These are phyloP conservation scores for Tetracentron sinense DNA, from an alignment of 164 flowering plant species.

Conservation along the genomic window DNA sequence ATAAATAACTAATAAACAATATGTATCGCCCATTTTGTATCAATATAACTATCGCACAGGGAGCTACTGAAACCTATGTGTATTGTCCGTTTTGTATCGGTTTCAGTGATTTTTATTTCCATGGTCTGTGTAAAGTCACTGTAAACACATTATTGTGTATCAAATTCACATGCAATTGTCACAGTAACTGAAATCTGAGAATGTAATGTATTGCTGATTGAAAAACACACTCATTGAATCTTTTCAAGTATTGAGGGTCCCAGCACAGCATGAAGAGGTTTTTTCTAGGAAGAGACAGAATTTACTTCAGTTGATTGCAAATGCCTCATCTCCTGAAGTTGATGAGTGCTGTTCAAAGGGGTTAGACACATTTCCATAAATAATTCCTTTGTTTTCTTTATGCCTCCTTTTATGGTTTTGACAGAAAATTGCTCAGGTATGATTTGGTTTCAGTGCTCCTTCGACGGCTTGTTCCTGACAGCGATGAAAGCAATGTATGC, in stretches of 20 bases:
- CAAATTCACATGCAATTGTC: background rate
- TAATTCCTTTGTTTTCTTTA: constrained; percentile 9
- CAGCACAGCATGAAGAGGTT: constrained; percentile 23
- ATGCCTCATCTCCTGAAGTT: constrained; percentile 28
- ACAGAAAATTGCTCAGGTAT: constrained; percentile 37
- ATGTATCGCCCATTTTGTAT: too few relatives aligned
- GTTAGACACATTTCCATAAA: constrained; percentile 29
- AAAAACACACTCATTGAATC: background rate
- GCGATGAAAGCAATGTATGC: constrained; percentile 34
- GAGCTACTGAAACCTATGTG: too few relatives aligned
- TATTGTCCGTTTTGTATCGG: too few relatives aligned
- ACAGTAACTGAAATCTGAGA: background rate
- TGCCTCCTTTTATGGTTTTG: constrained; percentile 13
- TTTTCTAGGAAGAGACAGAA: constrained; percentile 49
- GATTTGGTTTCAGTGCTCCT: constrained; percentile 51
- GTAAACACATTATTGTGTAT: background rate
- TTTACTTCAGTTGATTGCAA: constrained; percentile 40
- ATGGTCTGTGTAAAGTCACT: too few relatives aligned
- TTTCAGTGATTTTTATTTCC: too few relatives aligned
- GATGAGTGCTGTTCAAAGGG: constrained; percentile 34
- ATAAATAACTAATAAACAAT: too few relatives aligned
- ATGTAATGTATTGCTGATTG: background rate
- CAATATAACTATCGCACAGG: too few relatives aligned
- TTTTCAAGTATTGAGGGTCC: constrained; percentile 23
- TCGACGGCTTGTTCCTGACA: constrained; percentile 42